These are phyloP conservation scores for Neurospora sp. DNA, from an alignment of 495 filamentous ascomycete species.

Conservation along the genomic window DNA sequence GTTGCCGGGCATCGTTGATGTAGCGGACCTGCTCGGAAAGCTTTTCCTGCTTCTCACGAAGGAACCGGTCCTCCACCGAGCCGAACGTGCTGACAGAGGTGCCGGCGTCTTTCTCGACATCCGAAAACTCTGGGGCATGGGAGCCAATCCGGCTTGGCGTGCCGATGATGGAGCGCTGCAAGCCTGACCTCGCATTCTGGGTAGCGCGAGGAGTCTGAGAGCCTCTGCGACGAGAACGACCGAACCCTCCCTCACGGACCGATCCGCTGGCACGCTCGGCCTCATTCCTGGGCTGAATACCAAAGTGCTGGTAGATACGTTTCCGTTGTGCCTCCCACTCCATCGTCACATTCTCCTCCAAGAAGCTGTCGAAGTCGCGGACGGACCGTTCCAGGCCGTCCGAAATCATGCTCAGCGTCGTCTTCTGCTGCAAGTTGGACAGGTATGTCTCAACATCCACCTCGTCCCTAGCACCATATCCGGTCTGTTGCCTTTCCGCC, in stretches of 20 bases:
- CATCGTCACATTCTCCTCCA: conserved; percentile 88
- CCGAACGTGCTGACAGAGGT: conserved; percentile 20
- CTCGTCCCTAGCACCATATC: conserved; percentile 30
- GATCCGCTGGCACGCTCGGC: conserved; percentile 41
- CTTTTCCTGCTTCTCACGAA: conserved; percentile 69
- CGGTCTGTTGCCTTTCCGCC: conserved; percentile 20
- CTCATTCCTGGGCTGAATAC: conserved; percentile 59
- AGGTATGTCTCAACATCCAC: conserved; percentile 78
- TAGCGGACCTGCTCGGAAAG: conserved; percentile 66
- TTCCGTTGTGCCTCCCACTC: conserved; percentile 92
- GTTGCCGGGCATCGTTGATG: conserved; percentile 63
- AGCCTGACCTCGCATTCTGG: conserved; percentile 59
- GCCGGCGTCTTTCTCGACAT: conserved; percentile 43
- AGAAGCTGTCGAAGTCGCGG: conserved; percentile 79
- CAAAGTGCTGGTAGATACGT: conserved; percentile 92
- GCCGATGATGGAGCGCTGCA: conserved; percentile 78
- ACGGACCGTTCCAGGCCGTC: conserved; percentile 79
- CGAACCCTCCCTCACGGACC: conserved; percentile 36
- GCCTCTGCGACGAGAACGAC: conserved; percentile 41
- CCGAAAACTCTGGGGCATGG: conserved; percentile 52
- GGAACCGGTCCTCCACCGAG: conserved; percentile 58
- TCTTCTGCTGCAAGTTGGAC: conserved; percentile 75
- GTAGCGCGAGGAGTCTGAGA: conserved; percentile 40
- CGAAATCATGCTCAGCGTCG: conserved; percentile 79
- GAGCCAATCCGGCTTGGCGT: conserved; percentile 50